Evolutionary conservation across 139 green algal species (phyloP), one percentile per base, ranked within the genome.

Genomic region (Nannochloris sp.): DNA sequence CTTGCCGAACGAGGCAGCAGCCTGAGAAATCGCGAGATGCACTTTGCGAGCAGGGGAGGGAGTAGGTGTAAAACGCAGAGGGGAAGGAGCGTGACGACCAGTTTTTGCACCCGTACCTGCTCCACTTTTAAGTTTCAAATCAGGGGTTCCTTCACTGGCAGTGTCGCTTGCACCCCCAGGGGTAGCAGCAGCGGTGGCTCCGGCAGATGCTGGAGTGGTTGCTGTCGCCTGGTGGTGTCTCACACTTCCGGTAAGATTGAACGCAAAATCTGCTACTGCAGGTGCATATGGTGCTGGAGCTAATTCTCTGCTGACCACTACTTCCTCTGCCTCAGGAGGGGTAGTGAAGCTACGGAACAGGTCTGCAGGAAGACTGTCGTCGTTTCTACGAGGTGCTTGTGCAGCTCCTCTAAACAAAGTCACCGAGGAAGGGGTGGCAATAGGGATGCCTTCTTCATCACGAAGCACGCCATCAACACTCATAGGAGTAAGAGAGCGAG

Each of bases 341-440:
- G 42, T 51, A 19, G 42, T 51, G 42, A 51, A 51, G 42, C 42
- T 51, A 19, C 42, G 42, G 42, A 19, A 51, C 19, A 51, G 42
- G 42, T 51, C 42, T 19, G 42, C 42, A 19, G 19, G 19, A 19
- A 51, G 19, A 19, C 42, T 19, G 42, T 51, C 42, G 42, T 51
- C 42, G 42, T 19, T 19, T 19, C 19, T 27, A 19, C 42, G 19
- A 19, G 19, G 42, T 51, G 19, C 42, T 25, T 8, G 32, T 12
- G 12, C 6, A 7, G 37, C 60, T 54, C 68, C 38, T 2, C 68
- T 36, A 30, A 30, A 47, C 68, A 76, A 32, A 10, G 48, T 76
- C 8, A 75, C 68, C 13, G 60, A 69, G 51, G n/a, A n/a, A 6
- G 68, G 68, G 6, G 68, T 75, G 4, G 39, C 8, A 0, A 15